A percentile compares a stretch with the other conserved stretches of the same genome.
Conservation (phyloP, 306 rosid genomes). For the Mimosa pudica region DNA sequence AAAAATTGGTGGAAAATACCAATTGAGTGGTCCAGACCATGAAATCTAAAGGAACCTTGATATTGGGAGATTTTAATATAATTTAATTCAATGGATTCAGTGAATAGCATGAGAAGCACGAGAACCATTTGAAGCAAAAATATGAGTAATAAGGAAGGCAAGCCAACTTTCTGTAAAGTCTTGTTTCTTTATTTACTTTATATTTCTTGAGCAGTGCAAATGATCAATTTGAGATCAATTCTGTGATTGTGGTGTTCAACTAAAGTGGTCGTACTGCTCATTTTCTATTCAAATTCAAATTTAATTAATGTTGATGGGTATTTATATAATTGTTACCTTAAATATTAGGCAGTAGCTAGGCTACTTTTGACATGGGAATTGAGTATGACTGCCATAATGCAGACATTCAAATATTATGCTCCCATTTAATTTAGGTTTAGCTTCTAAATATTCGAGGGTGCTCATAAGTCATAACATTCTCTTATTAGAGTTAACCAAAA, state of each 20-base stretch:
- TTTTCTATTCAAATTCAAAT: neutral
- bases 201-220: conserved; percentile 66
- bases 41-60: conserved; percentile 22
- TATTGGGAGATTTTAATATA: conserved; percentile 1
- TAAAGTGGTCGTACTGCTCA: conserved; percentile 28
- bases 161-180: conserved; percentile 30
- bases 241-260: conserved; percentile 34
- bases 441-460: neutral
- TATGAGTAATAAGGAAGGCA: neutral
- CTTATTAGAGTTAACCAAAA: neutral
- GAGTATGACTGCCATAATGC: conserved; percentile 15
- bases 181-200: neutral
- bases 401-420: conserved; percentile 2
- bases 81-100: conserved; percentile 15
- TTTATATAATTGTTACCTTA: neutral
- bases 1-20: neutral
- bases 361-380: conserved; percentile 9
- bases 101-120: conserved; percentile 5
- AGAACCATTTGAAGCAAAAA: conserved; percentile 2
- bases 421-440: neutral
- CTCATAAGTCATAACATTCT: neutral
- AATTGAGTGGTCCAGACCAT: conserved; percentile 10
- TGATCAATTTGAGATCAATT: conserved; percentile 10
- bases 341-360: neutral
- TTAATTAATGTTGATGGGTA: conserved; percentile 2